Evolutionary conservation across 2,329 filamentous ascomycete species (phyloP), one percentile per base, ranked within the genome.

Genomic region (Aspergillus tubingensis): DNA sequence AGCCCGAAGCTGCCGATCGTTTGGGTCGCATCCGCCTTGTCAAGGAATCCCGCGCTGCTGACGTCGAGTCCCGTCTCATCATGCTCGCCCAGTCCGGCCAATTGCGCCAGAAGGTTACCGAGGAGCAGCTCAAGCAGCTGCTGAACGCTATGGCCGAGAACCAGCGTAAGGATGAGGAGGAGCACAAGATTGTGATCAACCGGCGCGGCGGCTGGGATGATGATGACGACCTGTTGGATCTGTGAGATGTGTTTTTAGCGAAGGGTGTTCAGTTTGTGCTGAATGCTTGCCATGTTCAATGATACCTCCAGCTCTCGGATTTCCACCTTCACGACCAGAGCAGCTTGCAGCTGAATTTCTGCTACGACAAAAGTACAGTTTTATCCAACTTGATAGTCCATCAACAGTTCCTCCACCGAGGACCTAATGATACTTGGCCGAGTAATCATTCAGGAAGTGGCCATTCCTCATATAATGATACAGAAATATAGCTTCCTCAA

Each of bases 1-100:
- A 93, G 71, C 95, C 95, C 67, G 92, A 94, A 73, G 95, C 95
- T 17, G 91, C 92, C 62, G 95, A 99, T 80, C 91, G 95, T 13
- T 85, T 99, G 1, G 92, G 91, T 59, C 91, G 95, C 67, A 98
- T 99, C 80, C 90, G 94, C 36, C 88, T 99, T 62, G 95, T 99
- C 73, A 98, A 98, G 80, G 92, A 93, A 75, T 88, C 89, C 69
- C 91, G 95, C 71, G 95, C 95, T 38, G 86, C 85, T 63, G 92
- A 97, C 72, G 87, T 99, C 59, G 95, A 99, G 82, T 93, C 96
- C 83, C 81, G 94, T 54, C 85, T 99, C 59, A 93, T 99, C 77
- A 92, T 89, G 87, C 86, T 99, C 60, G 94, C 95, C 60, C 87
- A 92, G 71, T 86, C 88, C 23, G 93, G 94, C 23, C 95, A 98